Evolutionary conservation across 805 yeast genomes (phyloP), one percentile per base, ranked within the genome.

Genomic region (Zygosaccharomyces siamensis): DNA sequence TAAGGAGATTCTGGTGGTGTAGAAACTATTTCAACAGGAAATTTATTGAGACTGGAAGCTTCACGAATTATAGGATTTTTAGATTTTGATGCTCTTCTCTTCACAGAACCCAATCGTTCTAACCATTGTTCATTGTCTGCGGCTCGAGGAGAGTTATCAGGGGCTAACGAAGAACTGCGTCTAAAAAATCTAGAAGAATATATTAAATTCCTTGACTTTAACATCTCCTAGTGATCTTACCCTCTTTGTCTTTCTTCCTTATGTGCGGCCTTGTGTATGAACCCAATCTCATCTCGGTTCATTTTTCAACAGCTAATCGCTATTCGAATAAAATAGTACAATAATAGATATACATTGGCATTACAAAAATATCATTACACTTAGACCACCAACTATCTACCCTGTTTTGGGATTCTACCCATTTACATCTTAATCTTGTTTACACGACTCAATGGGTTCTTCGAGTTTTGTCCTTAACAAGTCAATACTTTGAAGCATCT

Each of bases 71-170:
- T 28, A 32, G 23, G 18, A 4, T 12, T 4, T 20, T 5, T 12
- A 7, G n/a, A 28, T 30, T 30, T 36, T 6, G 39, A 28, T 14
- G 48, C 14, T 14, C 18, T 30, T 43, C 16, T 33, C 36, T 49
- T 45, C 45, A 37, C 39, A 21, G 32, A 43, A 31, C 40, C 45
- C 31, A 68, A 39, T 24, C 56, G 48, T 21, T 64, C 62, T 20
- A 74, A 54, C 78, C 78, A 74, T 32, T 60, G 59, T 47, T 74
- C 76, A 50, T 74, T 74, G 40, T 72, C 76, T 3, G 65, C 51
- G 12, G 69, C 70, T 20, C 68, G 69, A 2, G 78, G 77, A 1
- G 75, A 70, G 54, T 68, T 71, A 50, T 68, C 71, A 1, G 71
- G 72, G 6, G 63, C 55, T 7, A 44, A 44, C 2, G 38, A 30